A percentile compares a stretch with the other conserved stretches of the same genome.
Conservation (phyloP, 208 protist genomes). For the Trypanosomatidae sp. region DNA sequence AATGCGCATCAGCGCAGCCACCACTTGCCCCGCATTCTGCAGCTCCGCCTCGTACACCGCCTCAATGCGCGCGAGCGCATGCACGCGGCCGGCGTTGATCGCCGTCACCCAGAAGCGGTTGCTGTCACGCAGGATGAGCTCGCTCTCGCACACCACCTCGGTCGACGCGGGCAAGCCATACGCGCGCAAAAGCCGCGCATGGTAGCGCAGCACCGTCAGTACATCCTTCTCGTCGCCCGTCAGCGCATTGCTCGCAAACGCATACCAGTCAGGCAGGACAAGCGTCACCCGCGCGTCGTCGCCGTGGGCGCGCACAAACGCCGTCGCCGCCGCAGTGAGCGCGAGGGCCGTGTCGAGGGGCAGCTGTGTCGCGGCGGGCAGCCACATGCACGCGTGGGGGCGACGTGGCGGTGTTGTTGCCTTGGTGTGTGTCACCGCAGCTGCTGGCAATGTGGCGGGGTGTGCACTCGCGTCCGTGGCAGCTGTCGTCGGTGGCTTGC, state of each 20-base stretch:
- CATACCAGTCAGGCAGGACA: constrained; percentile 74
- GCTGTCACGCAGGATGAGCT: constrained; percentile 56
- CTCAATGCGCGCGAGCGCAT: constrained; percentile 55
- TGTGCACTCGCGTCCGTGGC: background rate
- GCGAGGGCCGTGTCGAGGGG: constrained; percentile 37
- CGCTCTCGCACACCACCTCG: constrained; percentile 55
- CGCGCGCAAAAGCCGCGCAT: constrained; percentile 36
- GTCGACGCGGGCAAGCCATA: constrained; percentile 34
- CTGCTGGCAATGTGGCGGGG: background rate
- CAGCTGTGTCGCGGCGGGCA: constrained; percentile 48
- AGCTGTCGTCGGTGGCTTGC: constrained; percentile 12
- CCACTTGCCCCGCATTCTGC: constrained; percentile 65
- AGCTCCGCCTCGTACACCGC: constrained; percentile 36
- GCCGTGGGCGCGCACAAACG: constrained; percentile 45
- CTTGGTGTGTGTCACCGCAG: background rate
- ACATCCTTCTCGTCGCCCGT: constrained; percentile 75
- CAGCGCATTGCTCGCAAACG: constrained; percentile 44
- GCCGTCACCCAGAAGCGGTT: constrained; percentile 85
- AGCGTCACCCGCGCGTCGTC: constrained; percentile 32
- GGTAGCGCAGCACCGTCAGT: constrained; percentile 50
- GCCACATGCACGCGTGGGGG: constrained; percentile 58
- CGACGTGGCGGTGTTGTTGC: constrained; percentile 2
- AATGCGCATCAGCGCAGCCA: constrained; percentile 75
- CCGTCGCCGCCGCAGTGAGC: constrained; percentile 20
- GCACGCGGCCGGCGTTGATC: constrained; percentile 74